Percentiles rank a stretch among this genome's conserved stretches.
Conservation (phyloP, 768 basidiomycete genomes). For the Naganishia antarctica region DNA sequence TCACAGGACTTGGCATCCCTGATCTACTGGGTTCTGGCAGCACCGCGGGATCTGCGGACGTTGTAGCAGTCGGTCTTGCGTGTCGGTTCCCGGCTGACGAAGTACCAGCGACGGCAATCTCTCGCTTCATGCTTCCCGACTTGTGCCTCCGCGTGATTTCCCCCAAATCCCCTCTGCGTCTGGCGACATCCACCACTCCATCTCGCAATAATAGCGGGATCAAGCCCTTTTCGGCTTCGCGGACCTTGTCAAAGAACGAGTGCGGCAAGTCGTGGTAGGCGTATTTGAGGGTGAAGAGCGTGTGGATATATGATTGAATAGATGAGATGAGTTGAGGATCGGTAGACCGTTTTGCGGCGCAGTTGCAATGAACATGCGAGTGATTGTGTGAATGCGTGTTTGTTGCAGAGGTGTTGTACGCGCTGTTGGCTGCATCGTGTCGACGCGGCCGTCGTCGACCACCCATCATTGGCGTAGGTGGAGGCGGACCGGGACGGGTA, state of each 20-base stretch:
- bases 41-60: background rate
- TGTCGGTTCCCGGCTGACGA: background rate
- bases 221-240: conserved; percentile 16
- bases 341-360: conserved; percentile 13
- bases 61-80: too few relatives aligned
- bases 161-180: conserved; percentile 8
- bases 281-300: conserved; percentile 19
- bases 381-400: background rate
- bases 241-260: conserved; percentile 14
- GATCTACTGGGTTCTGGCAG: background rate
- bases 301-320: conserved; percentile 13
- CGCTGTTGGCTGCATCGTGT: background rate
- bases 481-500: conserved; percentile 14
- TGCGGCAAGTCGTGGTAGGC: conserved; percentile 18
- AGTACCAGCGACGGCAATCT: conserved; percentile 4
- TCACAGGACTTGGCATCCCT: background rate
- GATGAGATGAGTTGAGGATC: conserved; percentile 7
- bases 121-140: background rate
- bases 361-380: conserved; percentile 13
- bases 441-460: conserved; percentile 6
- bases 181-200: conserved; percentile 13
- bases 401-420: background rate
- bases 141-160: background rate
- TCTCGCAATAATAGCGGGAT: conserved; percentile 12
- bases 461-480: background rate